These are phyloP conservation scores for Pichia phayaonensis DNA, from an alignment of 805 yeast species.

Conservation along the genomic window DNA sequence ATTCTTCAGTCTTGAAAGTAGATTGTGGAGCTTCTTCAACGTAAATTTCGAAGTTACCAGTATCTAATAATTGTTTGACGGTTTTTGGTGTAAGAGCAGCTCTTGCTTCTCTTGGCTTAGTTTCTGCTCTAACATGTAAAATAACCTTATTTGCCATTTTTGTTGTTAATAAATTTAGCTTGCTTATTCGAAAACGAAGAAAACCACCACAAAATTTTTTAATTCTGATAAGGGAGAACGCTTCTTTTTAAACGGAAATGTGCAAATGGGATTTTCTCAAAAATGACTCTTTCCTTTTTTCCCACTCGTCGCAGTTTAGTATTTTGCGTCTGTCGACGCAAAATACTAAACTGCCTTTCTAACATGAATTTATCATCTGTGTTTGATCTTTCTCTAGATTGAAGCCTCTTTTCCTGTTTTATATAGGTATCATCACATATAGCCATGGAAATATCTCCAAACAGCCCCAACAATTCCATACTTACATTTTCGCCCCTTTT, in stretches of 20 bases:
- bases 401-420: background rate
- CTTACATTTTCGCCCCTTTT: slow-evolving; percentile 66
- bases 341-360: background rate
- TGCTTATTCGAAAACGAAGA: too few species aligned
- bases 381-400: background rate
- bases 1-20: slow-evolving; percentile 69
- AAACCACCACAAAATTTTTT: background rate
- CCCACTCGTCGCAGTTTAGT: background rate
- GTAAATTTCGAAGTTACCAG: slow-evolving; percentile 73
- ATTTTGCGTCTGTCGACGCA: background rate
- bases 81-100: slow-evolving; percentile 94
- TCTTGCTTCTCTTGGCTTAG: slow-evolving; percentile 95
- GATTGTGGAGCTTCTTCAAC: slow-evolving; percentile 88
- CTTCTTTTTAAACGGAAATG: background rate
- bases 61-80: slow-evolving; percentile 71
- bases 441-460: slow-evolving; percentile 15
- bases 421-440: background rate
- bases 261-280: background rate
- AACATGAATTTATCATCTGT: background rate
- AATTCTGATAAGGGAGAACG: background rate
- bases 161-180: background rate
- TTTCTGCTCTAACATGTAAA: slow-evolving; percentile 91
- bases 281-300: background rate
- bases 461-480: slow-evolving; percentile 60
- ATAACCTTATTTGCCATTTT: slow-evolving; percentile 36